phyloP scores from a whole-genome alignment of 177 flowering plant genomes.

The Telopea speciosissima region DNA sequence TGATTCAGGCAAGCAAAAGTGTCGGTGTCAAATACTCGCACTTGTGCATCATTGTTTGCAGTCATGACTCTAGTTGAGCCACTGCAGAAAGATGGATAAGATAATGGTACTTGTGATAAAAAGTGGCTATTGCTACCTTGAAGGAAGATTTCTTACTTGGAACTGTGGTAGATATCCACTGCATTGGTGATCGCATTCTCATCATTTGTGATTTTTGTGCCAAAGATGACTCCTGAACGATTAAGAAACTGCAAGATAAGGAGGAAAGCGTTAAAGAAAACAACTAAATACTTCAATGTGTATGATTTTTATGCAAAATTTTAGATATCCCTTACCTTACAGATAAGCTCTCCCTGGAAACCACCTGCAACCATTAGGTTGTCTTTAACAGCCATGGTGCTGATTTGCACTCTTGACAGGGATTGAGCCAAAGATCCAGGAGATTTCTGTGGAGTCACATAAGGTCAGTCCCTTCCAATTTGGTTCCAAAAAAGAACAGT shows the following conservation, averaged over 20 bases:
- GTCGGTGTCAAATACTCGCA: constrained; percentile 48
- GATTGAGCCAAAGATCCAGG: constrained; percentile 41
- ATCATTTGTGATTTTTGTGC: constrained; percentile 44
- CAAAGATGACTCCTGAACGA: constrained; percentile 50
- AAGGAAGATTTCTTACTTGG: constrained; percentile 23
- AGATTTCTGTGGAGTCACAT: constrained; percentile 26
- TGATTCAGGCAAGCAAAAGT: constrained; percentile 35
- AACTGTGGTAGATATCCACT: constrained; percentile 38
- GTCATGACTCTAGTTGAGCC: constrained; percentile 48
- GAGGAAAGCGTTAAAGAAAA: not conserved
- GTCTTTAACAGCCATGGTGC: constrained; percentile 62
- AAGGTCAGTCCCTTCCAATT: not conserved
- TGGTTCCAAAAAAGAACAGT: not conserved
- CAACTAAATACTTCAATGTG: not conserved
- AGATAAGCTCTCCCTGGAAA: constrained; percentile 68
- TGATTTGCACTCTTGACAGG: constrained; percentile 57
- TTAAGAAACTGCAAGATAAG: constrained; percentile 31
- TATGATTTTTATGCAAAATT: not conserved
- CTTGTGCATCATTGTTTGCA: constrained; percentile 62
- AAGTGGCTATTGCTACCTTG: no score
- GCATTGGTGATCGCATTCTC: constrained; percentile 70
- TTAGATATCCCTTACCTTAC: constrained; percentile 42
- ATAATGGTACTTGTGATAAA: not conserved
- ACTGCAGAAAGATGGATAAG: constrained; percentile 24
- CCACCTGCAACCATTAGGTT: constrained; percentile 67